Base-by-base conservation (phyloP, 2,329 filamentous ascomycete genomes). In the Venturia oleaginea region DNA sequence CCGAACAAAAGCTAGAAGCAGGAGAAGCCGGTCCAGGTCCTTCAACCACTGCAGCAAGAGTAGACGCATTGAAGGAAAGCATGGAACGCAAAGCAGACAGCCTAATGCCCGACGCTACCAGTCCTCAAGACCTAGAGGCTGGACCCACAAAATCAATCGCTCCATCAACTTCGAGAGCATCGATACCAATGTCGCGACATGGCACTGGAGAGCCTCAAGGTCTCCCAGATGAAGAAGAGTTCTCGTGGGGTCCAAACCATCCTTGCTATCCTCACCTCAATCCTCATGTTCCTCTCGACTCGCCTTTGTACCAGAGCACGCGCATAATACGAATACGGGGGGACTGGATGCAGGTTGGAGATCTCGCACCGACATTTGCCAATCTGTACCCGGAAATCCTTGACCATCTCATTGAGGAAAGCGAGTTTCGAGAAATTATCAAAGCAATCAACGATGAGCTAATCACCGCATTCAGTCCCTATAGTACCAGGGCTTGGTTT, bases 351-450 rank as follows among this genome's bases (percentile, higher is more conserved):
- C 76, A 92, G 37, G 84, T 87, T 66, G 94, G 93, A 42, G 94
- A 99, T 75, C 79, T 96, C 34, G 93, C 92, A 1, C 94, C 94
- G 0, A 91, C 92, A 0, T 97, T 95, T 73, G 94, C 91, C 19
- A 97, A 97, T 71, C 81, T 97, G 2, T 99, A 99, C 71, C 94
- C 94, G 0, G 94, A 99, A 73, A 96, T 99, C 65, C 80, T 99
- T 8, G 92, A 97, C 68, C 91, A 92, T 0, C 85, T 92, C 38
- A 78, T 99, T 54, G 83, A 85, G 0, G 94, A 99, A 74, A 87
- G 88, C 66, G 91, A 96, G 70, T 99, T 99, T 72, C 86, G 94
- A 3, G 81, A 82, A 13, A 78, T 97, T 37, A 85, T 99, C 64
- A 86, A 92, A 66, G 89, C 87, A 71, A 82, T 97, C 63, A 99